phyloP scores from a whole-genome alignment of 805 yeast species.

The Candida boleticola region DNA sequence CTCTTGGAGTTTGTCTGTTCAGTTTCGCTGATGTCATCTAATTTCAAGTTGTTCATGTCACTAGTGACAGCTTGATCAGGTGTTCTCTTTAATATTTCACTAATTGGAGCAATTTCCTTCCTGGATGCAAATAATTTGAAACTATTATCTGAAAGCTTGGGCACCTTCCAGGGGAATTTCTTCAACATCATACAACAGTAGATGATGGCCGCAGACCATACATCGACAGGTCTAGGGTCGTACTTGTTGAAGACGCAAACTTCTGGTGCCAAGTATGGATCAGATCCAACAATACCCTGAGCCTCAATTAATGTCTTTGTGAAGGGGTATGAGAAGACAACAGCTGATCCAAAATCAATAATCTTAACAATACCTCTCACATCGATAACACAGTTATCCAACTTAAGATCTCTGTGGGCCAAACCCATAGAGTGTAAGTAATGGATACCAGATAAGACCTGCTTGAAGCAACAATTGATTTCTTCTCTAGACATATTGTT shows the following conservation, averaged over 20 bases:
- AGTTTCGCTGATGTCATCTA: constrained; percentile 9
- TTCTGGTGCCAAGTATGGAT: constrained; percentile 86
- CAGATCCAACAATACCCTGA: constrained; percentile 81
- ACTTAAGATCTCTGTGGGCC: constrained; percentile 87
- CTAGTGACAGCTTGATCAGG: constrained; percentile 13
- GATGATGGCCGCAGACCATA: constrained; percentile 83
- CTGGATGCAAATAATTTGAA: constrained; percentile 55
- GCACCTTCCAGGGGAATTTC: constrained; percentile 87
- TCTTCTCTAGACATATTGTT: constrained; percentile 81
- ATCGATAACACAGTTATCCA: constrained; percentile 89
- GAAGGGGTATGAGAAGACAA: constrained; percentile 78
- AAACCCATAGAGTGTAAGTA: constrained; percentile 83
- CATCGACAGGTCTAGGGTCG: constrained; percentile 76
- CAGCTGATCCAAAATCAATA: constrained; percentile 93
- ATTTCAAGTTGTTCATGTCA: constrained; percentile 5
- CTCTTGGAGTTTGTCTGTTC: constrained; percentile 14
- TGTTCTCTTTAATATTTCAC: constrained; percentile 43
- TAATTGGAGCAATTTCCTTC: constrained; percentile 59
- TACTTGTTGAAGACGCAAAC: constrained; percentile 57
- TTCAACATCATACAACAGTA: constrained; percentile 85
- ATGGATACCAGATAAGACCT: constrained; percentile 73
- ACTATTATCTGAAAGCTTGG: constrained; percentile 66
- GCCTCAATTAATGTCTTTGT: constrained; percentile 57
- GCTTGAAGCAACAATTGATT: constrained; percentile 86
- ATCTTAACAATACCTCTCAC: constrained; percentile 81